Base-by-base conservation (phyloP, 495 filamentous ascomycete genomes). In the Xylaria venustula region DNA sequence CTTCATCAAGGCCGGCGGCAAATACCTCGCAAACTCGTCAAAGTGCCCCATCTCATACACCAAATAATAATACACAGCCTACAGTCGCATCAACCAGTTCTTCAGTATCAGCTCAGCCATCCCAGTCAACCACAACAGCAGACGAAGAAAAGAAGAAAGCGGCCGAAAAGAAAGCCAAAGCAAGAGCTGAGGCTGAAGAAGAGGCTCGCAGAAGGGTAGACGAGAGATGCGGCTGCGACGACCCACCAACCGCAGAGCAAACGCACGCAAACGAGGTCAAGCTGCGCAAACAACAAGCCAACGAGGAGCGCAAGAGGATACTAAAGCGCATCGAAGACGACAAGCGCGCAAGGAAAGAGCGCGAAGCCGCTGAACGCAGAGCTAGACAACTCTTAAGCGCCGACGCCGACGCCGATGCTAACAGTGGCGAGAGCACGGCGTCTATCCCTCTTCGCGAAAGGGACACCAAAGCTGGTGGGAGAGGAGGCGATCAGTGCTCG, bases 241-340 rank as follows among this genome's bases (percentile, higher is more conserved):
- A 51, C 12, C 53, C 68, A 32, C 11, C 56, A 4, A 62, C 20
- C 45, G 51, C 66, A 1, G 66, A 68, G 40, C 60, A 63, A 6
- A 59, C 56, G 8, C 83, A 85, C 61, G 77, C 77, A n/a, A 77
- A 79, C 37, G 64, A 78, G 48, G 70, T 85, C 40, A 76, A 77
- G 54, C 80, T 80, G 53, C 73, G 76, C 41, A 75, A 83, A 60
- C 66, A 75, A n/a, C 83, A 85, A 14, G 85, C 82, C 0, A 71
- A 77, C 36, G 81, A 81, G 46, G 87, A 90, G 65, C 77, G 87
- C 19, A 76, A 81, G 49, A 75, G 87, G 0, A 85, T 90, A 36
- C 72, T 88, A 44, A 79, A 77, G 52, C 79, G 80, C 45, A 85
- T 90, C 56, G 86, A 88, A 50, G 80, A 88, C 63, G 88, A 92